Conservation (phyloP, 768 basidiomycete species). For the Termitomyces sp. region DNA sequence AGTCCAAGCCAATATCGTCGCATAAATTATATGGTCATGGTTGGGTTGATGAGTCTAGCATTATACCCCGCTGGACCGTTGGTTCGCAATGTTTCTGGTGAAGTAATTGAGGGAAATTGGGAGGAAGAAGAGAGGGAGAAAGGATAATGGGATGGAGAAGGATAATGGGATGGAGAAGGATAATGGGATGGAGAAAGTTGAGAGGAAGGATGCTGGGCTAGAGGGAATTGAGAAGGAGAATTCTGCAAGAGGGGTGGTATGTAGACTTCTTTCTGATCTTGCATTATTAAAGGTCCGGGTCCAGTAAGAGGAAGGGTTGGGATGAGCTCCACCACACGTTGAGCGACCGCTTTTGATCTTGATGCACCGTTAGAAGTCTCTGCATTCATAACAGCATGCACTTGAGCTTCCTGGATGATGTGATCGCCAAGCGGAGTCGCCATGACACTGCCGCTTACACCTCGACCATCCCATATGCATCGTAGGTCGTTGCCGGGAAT, state of each 20-base stretch:
- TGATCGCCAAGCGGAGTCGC: constrained; percentile 60
- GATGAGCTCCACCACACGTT: constrained; percentile 75
- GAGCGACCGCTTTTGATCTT: constrained; percentile 47
- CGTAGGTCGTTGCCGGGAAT: constrained; percentile 80
- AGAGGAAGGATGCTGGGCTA: neutral
- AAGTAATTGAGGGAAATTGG: constrained; percentile 13
- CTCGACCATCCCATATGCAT: constrained; percentile 89
- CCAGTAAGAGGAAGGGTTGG: constrained; percentile 68
- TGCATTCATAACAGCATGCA: constrained; percentile 84
- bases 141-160: neutral
- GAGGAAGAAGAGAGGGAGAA: neutral
- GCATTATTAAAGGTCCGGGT: constrained; percentile 23
- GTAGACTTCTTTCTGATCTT: constrained; percentile 3
- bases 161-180: neutral
- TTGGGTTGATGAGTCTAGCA: neutral
- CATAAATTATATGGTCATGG: constrained; percentile 6
- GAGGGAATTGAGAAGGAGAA: neutral
- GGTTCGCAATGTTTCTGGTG: constrained; percentile 9
- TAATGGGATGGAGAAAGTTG: neutral
- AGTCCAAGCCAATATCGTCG: constrained; percentile 1
- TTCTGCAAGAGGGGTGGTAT: neutral
- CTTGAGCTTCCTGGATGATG: constrained; percentile 68
- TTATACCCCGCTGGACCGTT: neutral
- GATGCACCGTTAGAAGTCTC: constrained; percentile 37
- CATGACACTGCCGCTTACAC: constrained; percentile 49